Evolutionary conservation across 1,139 yeast genomes (phyloP), one percentile per base, ranked within the genome.

Genomic region (Protomyces gravidus): DNA sequence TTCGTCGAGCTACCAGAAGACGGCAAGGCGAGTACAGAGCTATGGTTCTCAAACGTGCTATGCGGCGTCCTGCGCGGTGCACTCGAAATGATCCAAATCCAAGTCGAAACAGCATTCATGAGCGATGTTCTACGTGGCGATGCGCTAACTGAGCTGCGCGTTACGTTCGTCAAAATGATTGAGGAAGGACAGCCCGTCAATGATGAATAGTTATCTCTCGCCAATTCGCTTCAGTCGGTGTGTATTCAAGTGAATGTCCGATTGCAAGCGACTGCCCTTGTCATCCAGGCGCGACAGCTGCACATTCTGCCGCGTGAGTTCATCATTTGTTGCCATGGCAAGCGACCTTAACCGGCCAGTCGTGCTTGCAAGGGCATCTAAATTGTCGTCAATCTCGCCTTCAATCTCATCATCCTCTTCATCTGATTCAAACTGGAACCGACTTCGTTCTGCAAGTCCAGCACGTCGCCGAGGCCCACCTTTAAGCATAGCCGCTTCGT

Each of bases 101-200:
- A 90, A 64, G 90, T 90, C 60, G 96, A 90, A 62, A 89, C 85
- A 2, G 77, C 75, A 67, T 92, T 90, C 71, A 80, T 88, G 2
- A 82, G 84, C 66, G 99, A 92, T 70, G 82, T 79, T 1, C 75
- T 92, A 51, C 80, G 90, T 63, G 98, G 97, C 0, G 94, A 89
- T 67, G 84, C 84, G 21, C 76, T 75, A 45, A 90, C 97, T 0
- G 97, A 90, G 68, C 73, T 92, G 63, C 78, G 85, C 64, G 81
- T 94, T 63, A 83, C 83, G 68, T 76, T 92, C 67, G 76, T 84
- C 59, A 84, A 79, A 68, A 80, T 89, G 4, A 75, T 92, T 66
- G 89, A 87, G 71, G 98, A 92, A 69, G 98, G 92, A 73, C 86
- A 92, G 49, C 98, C 98, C 6, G 95, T 95, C 5, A 97, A 97